phyloP scores from a whole-genome alignment of 2,329 filamentous ascomycete species.

The Diaporthe vaccinii region DNA sequence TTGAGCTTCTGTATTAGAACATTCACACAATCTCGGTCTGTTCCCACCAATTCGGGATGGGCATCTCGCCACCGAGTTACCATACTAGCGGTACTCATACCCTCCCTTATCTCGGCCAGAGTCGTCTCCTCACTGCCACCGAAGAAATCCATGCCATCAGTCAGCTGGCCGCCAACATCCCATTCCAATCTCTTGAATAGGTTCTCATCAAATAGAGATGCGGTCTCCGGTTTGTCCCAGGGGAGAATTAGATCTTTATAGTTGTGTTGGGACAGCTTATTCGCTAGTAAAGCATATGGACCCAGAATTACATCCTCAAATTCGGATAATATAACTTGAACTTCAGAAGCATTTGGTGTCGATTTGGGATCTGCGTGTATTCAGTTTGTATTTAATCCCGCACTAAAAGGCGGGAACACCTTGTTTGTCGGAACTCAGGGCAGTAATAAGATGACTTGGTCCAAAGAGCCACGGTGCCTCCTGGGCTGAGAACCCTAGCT shows the following conservation, averaged over 20 bases:
- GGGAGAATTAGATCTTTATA: slow-evolving; percentile 59
- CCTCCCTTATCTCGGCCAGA: slow-evolving; percentile 46
- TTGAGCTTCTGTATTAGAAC: slow-evolving; percentile 8
- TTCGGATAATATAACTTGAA: slow-evolving; percentile 53
- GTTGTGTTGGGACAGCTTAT: slow-evolving; percentile 51
- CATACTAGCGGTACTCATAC: slow-evolving; percentile 52
- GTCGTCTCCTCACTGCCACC: slow-evolving; percentile 42
- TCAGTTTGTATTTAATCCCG: not conserved
- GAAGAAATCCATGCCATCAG: slow-evolving; percentile 48
- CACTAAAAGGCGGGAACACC: not conserved
- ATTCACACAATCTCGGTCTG: slow-evolving; percentile 52
- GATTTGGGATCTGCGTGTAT: slow-evolving; percentile 51
- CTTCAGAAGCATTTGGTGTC: slow-evolving; percentile 40
- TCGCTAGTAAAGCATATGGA: slow-evolving; percentile 54
- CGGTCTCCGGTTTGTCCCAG: slow-evolving; percentile 53
- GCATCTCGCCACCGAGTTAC: slow-evolving; percentile 57
- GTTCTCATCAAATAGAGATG: slow-evolving; percentile 4
- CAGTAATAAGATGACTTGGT: slow-evolving; percentile 47
- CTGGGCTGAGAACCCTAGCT: slow-evolving; percentile 59
- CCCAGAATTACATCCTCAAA: slow-evolving; percentile 53
- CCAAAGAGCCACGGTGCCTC: slow-evolving; percentile 64
- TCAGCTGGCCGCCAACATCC: slow-evolving; percentile 49
- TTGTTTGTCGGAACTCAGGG: slow-evolving; percentile 42
- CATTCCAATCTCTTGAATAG: slow-evolving; percentile 53
- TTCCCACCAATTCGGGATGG: slow-evolving; percentile 52